phyloP scores from a whole-genome alignment of 805 yeast genomes.

The Suhomyces emberorum region DNA sequence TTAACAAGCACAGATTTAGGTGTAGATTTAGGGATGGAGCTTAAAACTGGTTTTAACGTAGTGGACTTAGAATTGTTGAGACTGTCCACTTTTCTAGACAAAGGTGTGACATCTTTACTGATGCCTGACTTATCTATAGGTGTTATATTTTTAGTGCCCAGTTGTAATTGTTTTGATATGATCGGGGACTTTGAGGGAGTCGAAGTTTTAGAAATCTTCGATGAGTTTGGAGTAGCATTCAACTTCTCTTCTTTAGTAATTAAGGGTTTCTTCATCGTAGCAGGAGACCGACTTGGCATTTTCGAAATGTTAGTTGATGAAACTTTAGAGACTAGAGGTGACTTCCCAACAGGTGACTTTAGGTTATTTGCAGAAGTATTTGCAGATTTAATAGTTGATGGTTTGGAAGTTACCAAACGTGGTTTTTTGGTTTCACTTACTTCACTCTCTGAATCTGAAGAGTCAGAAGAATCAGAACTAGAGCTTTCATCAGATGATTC shows the following conservation, averaged over 20 bases:
- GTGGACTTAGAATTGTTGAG: neutral
- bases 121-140: neutral
- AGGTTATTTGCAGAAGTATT: neutral
- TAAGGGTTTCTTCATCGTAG: no score
- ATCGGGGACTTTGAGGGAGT: no score
- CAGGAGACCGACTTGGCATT: neutral
- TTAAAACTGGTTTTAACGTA: neutral
- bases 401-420: slow-evolving; percentile 10
- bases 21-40: neutral
- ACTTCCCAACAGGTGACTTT: neutral
- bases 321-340: neutral
- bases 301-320: neutral
- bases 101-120: neutral
- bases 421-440: slow-evolving; percentile 18
- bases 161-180: no score
- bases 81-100: no score
- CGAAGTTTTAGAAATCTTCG: neutral
- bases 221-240: neutral
- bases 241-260: neutral
- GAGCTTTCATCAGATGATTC: slow-evolving; percentile 18
- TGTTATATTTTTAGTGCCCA: no score
- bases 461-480: slow-evolving; percentile 12
- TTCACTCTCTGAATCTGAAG: slow-evolving; percentile 17
- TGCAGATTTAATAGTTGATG: slow-evolving; percentile 6
- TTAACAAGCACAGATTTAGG: neutral